Percentiles rank a stretch among this genome's conserved stretches.
Evolutionary conservation across 306 rosid genomes (phyloP).

Genomic region (Trifolium subterraneum): DNA sequence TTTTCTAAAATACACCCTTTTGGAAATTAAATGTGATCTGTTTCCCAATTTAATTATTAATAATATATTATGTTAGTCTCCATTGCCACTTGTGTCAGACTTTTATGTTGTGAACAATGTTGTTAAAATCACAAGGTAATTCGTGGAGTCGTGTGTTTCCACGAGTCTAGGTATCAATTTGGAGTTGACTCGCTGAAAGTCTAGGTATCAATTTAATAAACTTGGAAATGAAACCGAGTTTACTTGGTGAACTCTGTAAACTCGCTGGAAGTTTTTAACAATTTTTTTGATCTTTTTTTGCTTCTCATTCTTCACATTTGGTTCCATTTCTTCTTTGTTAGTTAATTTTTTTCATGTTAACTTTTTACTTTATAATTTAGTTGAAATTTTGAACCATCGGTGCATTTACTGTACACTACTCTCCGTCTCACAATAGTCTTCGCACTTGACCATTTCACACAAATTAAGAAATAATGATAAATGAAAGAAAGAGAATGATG

Average conservation of each 20-base stretch:
- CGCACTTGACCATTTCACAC: too few relatives aligned
- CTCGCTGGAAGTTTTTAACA: neutral
- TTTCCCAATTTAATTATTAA: too few relatives aligned
- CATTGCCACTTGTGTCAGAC: neutral
- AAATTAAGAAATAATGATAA: too few relatives aligned
- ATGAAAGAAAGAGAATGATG: too few relatives aligned
- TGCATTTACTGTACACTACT: neutral
- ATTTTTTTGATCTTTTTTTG: neutral
- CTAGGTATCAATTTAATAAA: too few relatives aligned
- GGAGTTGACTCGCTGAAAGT: neutral
- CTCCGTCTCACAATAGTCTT: too few relatives aligned
- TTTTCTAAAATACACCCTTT: constrained; percentile 25
- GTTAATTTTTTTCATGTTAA: neutral
- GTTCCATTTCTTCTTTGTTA: neutral
- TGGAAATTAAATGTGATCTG: constrained; percentile 26
- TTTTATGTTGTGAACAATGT: constrained; percentile 3
- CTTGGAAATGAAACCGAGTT: neutral
- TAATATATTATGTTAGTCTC: too few relatives aligned
- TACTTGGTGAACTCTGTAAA: neutral
- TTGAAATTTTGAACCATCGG: neutral
- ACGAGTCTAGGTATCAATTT: neutral
- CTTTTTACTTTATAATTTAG: neutral
- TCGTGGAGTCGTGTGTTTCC: neutral
- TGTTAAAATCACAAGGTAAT: neutral
- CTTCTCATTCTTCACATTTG: neutral